Percentiles rank a stretch among this genome's conserved stretches.
phyloP scores from a whole-genome alignment of 495 filamentous ascomycete genomes.

The Hypoxylon lenormandii region DNA sequence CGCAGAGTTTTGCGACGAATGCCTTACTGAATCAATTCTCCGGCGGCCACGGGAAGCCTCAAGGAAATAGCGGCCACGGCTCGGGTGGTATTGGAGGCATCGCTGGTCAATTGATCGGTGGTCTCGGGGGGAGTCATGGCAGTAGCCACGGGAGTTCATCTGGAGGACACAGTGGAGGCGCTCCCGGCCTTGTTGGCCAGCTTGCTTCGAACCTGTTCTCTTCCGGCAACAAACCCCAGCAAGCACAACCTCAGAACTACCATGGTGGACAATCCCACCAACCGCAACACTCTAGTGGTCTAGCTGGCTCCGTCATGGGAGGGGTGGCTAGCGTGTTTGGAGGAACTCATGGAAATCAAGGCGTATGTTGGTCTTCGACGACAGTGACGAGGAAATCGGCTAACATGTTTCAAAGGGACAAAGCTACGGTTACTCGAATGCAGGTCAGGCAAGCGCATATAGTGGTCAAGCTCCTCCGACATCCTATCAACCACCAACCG shows the following conservation, averaged over 20 bases:
- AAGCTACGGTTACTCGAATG: conserved; percentile 67
- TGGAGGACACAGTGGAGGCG: conserved; percentile 53
- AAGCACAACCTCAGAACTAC: conserved; percentile 53
- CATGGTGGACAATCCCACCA: conserved; percentile 52
- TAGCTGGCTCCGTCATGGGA: conserved; percentile 59
- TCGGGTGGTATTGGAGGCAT: conserved; percentile 54
- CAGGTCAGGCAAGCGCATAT: conserved; percentile 58
- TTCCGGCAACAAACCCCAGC: conserved; percentile 54
- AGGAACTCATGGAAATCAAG: conserved; percentile 53
- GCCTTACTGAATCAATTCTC: conserved; percentile 48
- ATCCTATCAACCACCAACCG: conserved; percentile 58
- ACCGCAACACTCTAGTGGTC: conserved; percentile 50
- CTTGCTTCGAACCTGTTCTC: conserved; percentile 62
- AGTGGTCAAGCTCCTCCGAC: conserved; percentile 63
- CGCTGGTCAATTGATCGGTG: conserved; percentile 54
- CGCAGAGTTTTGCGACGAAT: conserved; percentile 51
- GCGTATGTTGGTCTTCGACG: conserved; percentile 34
- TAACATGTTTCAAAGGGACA: conserved; percentile 48
- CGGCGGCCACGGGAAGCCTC: conserved; percentile 46
- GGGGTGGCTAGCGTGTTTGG: conserved; percentile 60
- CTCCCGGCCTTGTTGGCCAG: conserved; percentile 59
- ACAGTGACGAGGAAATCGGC: background rate
- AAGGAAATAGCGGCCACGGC: conserved; percentile 46
- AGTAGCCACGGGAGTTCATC: conserved; percentile 45
- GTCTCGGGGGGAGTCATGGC: conserved; percentile 48